A percentile compares a stretch with the other conserved stretches of the same genome.
phyloP scores from a whole-genome alignment of 768 basidiomycete species.

The Leccinum variicolor region DNA sequence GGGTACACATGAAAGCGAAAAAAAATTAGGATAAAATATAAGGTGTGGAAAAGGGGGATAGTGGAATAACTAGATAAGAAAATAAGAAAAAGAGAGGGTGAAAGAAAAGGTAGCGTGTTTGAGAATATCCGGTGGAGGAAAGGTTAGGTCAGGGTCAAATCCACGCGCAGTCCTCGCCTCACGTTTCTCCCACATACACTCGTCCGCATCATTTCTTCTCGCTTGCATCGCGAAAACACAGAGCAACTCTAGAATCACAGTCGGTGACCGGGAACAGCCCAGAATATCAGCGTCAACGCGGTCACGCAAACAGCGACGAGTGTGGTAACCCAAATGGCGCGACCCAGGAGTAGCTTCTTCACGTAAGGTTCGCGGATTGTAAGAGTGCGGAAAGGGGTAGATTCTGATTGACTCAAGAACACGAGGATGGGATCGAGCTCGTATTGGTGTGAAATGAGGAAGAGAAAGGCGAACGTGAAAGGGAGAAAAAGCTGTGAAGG shows the following conservation, averaged over 20 bases:
- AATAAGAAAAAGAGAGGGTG: slow-evolving; percentile 24
- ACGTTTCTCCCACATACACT: slow-evolving; percentile 5
- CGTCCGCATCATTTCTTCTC: slow-evolving; percentile 5
- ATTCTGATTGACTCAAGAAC: slow-evolving; percentile 91
- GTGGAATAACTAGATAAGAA: slow-evolving; percentile 28
- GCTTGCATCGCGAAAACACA: slow-evolving; percentile 5
- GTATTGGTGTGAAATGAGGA: slow-evolving; percentile 94
- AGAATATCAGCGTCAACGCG: slow-evolving; percentile 87
- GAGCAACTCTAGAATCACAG: slow-evolving; percentile 42
- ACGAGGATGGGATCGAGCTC: slow-evolving; percentile 96
- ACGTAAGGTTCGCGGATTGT: slow-evolving; percentile 93
- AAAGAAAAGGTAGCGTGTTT: slow-evolving; percentile 19
- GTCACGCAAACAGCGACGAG: slow-evolving; percentile 75
- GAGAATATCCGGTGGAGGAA: slow-evolving; percentile 20
- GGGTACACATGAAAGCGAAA: slow-evolving; percentile 19
- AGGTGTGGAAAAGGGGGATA: slow-evolving; percentile 17
- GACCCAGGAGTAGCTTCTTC: slow-evolving; percentile 80
- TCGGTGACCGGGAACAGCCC: slow-evolving; percentile 92
- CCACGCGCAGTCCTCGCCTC: slow-evolving; percentile 14
- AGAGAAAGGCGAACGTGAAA: slow-evolving; percentile 84
- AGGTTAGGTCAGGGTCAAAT: slow-evolving; percentile 14
- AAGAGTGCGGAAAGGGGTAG: slow-evolving; percentile 94
- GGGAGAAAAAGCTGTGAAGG: slow-evolving; percentile 85
- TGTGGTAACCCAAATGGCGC: slow-evolving; percentile 88
- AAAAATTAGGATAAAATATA: slow-evolving; percentile 28